These are phyloP conservation scores for Metschnikowia gelsemii DNA, from an alignment of 805 yeast species.

Conservation along the genomic window DNA sequence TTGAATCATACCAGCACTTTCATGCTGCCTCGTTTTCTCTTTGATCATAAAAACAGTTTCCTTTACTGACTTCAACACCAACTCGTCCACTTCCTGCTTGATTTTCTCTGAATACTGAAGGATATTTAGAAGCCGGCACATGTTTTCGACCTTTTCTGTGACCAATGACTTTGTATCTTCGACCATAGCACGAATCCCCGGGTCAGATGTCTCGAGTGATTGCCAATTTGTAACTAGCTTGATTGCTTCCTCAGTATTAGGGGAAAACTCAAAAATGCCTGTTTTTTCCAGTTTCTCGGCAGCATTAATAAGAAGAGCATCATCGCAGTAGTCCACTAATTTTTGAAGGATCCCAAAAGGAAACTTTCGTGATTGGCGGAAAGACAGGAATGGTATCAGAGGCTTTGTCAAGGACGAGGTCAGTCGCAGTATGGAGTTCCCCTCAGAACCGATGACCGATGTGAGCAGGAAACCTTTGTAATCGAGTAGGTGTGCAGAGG, in stretches of 20 bases:
- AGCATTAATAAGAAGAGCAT: conserved; percentile 70
- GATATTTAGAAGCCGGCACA: conserved; percentile 69
- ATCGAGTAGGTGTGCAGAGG: conserved; percentile 33
- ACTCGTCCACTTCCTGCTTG: conserved; percentile 71
- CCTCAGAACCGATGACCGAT: conserved; percentile 5
- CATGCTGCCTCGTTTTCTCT: conserved; percentile 30
- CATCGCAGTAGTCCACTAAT: conserved; percentile 66
- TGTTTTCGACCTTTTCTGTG: conserved; percentile 63
- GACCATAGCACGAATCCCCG: conserved; percentile 59
- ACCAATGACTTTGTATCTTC: conserved; percentile 66
- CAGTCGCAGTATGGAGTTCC: conserved; percentile 21
- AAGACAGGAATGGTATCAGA: conserved; percentile 26
- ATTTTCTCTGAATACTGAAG: conserved; percentile 73
- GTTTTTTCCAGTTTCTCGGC: conserved; percentile 51
- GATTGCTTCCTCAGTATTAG: conserved; percentile 60
- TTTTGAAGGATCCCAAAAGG: conserved; percentile 62
- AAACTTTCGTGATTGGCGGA: conserved; percentile 48
- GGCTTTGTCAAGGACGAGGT: conserved; percentile 15
- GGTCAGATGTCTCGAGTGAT: conserved; percentile 56
- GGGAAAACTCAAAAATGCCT: conserved; percentile 47
- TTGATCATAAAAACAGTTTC: conserved; percentile 59
- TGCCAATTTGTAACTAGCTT: conserved; percentile 42
- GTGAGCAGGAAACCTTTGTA: conserved; percentile 58
- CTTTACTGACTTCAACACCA: conserved; percentile 61
- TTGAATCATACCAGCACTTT: conserved; percentile 4